Conservation (phyloP, 176 grass and related monocot species). For the Ananas comosus region DNA sequence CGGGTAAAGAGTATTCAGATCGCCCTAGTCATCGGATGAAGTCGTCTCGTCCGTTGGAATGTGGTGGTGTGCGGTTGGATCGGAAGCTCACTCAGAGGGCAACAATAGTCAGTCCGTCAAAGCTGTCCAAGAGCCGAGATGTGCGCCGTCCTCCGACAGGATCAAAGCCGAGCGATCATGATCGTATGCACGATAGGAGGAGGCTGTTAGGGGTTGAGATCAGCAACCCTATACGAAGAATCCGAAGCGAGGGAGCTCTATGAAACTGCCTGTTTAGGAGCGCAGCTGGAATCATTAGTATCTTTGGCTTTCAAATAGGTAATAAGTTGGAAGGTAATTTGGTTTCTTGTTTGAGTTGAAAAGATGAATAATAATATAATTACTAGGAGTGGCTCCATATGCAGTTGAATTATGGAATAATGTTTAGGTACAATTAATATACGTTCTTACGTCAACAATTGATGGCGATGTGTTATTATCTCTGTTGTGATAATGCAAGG, state of each 20-base stretch:
- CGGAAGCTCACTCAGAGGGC: slow-evolving; percentile 1
- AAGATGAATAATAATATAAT: no score
- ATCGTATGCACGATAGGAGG: background rate
- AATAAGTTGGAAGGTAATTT: no score
- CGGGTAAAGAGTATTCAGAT: slow-evolving; percentile 48
- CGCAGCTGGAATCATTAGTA: background rate
- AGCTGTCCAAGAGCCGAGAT: background rate
- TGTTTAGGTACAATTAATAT: no score
- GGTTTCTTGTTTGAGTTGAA: no score
- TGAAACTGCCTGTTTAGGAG: background rate
- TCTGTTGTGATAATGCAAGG: no score
- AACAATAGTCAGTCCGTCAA: background rate
- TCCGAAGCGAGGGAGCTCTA: slow-evolving; percentile 17
- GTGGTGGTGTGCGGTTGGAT: slow-evolving; percentile 12
- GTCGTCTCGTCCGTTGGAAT: slow-evolving; percentile 8
- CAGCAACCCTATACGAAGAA: slow-evolving; percentile 6
- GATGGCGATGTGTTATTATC: no score
- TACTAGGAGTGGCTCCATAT: background rate
- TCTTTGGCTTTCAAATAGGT: background rate
- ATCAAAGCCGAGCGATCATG: background rate
- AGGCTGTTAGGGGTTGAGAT: background rate
- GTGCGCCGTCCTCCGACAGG: background rate
- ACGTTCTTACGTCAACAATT: no score
- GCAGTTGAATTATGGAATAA: background rate
- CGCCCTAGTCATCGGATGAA: slow-evolving; percentile 1